A percentile compares a stretch with the other conserved stretches of the same genome.
These are phyloP conservation scores for Leishmania mexicana DNA, from an alignment of 208 protist genomes.

Conservation along the genomic window DNA sequence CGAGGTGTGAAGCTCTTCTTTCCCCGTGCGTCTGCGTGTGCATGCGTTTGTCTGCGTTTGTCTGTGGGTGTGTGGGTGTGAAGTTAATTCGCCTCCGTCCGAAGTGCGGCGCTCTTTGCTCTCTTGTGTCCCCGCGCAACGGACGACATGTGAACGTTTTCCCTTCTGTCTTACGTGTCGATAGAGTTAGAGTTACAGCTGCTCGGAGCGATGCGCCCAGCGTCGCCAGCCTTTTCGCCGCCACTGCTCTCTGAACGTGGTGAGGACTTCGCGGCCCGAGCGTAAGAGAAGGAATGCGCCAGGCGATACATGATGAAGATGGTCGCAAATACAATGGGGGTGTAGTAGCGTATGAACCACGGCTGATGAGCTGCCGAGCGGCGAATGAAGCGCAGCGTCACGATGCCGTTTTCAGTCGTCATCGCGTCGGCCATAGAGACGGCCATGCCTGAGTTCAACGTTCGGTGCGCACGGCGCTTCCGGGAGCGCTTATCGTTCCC, in stretches of 20 bases:
- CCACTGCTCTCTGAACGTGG: background rate
- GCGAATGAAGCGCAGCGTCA: constrained; percentile 35
- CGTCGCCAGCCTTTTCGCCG: background rate
- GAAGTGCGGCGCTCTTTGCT: background rate
- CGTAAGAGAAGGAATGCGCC: constrained; percentile 22
- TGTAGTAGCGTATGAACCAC: constrained; percentile 30
- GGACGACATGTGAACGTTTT: background rate
- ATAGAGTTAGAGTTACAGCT: background rate
- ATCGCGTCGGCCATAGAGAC: constrained; percentile 21
- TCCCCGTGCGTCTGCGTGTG: background rate
- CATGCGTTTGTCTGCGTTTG: background rate
- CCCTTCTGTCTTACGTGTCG: background rate
- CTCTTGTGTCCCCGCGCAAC: background rate
- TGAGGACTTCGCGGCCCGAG: constrained; percentile 15
- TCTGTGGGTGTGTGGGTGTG: background rate
- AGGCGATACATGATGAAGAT: constrained; percentile 37
- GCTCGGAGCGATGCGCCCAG: background rate
- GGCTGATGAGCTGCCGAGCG: constrained; percentile 8
- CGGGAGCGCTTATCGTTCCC: constrained; percentile 14
- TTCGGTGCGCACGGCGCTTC: constrained; percentile 37
- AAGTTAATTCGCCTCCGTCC: background rate
- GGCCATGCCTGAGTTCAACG: constrained; percentile 11
- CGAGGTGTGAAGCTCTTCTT: too few relatives aligned
- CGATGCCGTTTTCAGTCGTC: constrained; percentile 31
- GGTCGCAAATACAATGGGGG: constrained; percentile 27